Percentiles rank a stretch among this genome's conserved stretches.
These are phyloP conservation scores for Ophiostoma ulmi DNA, from an alignment of 2,329 filamentous ascomycete species.

Conservation along the genomic window DNA sequence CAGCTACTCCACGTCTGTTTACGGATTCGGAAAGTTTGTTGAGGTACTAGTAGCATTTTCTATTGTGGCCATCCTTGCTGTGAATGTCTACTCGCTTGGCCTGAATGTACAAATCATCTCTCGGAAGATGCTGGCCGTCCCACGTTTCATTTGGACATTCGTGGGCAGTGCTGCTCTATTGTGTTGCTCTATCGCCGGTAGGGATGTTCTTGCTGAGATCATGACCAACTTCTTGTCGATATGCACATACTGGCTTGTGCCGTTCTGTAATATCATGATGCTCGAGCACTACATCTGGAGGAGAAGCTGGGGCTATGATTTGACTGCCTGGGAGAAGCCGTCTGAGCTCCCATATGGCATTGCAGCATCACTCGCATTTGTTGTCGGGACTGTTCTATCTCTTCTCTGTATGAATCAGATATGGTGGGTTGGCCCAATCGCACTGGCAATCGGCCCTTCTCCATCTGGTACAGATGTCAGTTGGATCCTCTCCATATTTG, in stretches of 20 bases:
- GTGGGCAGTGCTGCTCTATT: background rate
- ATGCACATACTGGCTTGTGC: slow-evolving; percentile 13
- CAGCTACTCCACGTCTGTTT: background rate
- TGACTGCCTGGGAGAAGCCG: background rate
- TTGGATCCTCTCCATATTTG: background rate
- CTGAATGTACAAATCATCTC: background rate
- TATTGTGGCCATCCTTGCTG: slow-evolving; percentile 2
- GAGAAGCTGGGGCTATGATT: background rate
- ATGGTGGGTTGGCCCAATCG: slow-evolving; percentile 15
- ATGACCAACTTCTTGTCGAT: slow-evolving; percentile 15
- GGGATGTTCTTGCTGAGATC: slow-evolving; percentile 4
- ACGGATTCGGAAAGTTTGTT: slow-evolving; percentile 4
- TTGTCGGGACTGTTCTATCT: background rate
- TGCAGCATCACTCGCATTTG: background rate
- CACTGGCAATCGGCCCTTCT: slow-evolving; percentile 3
- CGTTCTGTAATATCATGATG: slow-evolving; percentile 4
- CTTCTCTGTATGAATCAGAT: slow-evolving; percentile 13
- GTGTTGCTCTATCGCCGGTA: slow-evolving; percentile 6
- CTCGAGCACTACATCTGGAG: slow-evolving; percentile 9
- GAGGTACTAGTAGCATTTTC: background rate
- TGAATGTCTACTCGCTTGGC: slow-evolving; percentile 5
- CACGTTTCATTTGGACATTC: background rate
- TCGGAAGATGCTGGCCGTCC: background rate
- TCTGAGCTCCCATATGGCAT: background rate
- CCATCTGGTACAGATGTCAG: background rate